phyloP scores from a whole-genome alignment of 331 rosid species.

The Stylosanthes scabra region DNA sequence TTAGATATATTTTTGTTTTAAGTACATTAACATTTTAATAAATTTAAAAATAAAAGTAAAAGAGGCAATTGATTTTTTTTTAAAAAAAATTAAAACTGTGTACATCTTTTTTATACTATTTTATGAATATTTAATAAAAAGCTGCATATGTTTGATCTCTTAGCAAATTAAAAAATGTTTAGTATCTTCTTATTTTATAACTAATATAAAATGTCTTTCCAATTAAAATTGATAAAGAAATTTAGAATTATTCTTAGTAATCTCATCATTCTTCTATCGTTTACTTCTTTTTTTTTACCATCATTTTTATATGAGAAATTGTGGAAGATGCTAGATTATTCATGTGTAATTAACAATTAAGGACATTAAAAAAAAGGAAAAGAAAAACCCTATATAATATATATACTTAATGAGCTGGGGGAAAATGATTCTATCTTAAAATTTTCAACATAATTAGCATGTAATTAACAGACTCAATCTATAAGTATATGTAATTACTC shows the following conservation, averaged over 20 bases:
- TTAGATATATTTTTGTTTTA: not conserved
- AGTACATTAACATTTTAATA: no score
- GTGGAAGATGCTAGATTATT: slow-evolving; percentile 17
- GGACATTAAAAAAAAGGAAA: no score
- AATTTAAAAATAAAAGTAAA: no score
- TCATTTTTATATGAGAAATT: not conserved
- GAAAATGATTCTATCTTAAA: not conserved
- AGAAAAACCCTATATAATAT: not conserved
- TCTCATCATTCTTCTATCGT: not conserved
- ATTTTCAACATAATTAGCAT: not conserved
- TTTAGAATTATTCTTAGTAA: not conserved
- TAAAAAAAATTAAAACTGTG: no score
- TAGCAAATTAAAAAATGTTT: not conserved
- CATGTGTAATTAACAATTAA: slow-evolving; percentile 18
- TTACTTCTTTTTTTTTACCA: no score
- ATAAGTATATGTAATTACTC: not conserved
- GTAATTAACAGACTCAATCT: not conserved
- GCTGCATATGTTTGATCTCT: not conserved
- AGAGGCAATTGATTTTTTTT: no score
- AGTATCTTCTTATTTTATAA: not conserved
- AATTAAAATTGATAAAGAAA: not conserved
- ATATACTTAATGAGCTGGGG: slow-evolving; percentile 1
- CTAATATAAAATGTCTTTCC: no score
- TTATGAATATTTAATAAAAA: not conserved
- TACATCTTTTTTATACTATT: not conserved